Base-by-base conservation (phyloP, 805 yeast genomes). In the Jamesozyma piceae region DNA sequence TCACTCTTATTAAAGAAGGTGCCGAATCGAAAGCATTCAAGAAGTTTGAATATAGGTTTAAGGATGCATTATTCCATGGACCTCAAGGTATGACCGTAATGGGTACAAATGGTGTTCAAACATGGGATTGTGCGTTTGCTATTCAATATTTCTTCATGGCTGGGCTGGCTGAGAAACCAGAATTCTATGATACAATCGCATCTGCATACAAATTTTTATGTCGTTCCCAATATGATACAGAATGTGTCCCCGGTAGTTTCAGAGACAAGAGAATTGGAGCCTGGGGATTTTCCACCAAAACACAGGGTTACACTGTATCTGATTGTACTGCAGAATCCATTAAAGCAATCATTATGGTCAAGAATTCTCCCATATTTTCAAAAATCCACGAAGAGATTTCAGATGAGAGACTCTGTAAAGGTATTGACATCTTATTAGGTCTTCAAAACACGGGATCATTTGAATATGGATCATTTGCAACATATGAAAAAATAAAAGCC, bases 21-120 rank as follows among this genome's bases (percentile, higher is more conserved):
- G 53, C 59, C 1, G 72, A 79, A 2, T 81, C 95, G 0, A 64
- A 64, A 1, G 72, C 72, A 10, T 89, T 85, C 62, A 53, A 69
- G 41, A 65, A 69, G 19, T 71, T 80, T 26, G 59, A 73, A 36
- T 70, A 66, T 15, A 68, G 92, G 45, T 77, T 85, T 67, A 73
- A 78, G 31, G 97, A 92, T 53, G 79, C 78, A 30, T 54, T 87
- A 40, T 88, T 84, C 63, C 81, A 82, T 65, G 94, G 96, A 0
- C 83, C 88, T 0, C 83, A 82, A 57, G 99, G 99, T 4, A 73
- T 92, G 78, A 76, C 90, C 2, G 82, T 86, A 43, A 86, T 83
- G 85, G 99, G 99, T 2, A 92, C 99, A 0, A 92, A 92, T 62
- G 99, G 99, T 20, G 86, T 85, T 0, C 99, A 92, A 64, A 89